A percentile compares a stretch with the other conserved stretches of the same genome.
phyloP scores from a whole-genome alignment of 2,329 filamentous ascomycete species.

The Botrytis hyacinthi region DNA sequence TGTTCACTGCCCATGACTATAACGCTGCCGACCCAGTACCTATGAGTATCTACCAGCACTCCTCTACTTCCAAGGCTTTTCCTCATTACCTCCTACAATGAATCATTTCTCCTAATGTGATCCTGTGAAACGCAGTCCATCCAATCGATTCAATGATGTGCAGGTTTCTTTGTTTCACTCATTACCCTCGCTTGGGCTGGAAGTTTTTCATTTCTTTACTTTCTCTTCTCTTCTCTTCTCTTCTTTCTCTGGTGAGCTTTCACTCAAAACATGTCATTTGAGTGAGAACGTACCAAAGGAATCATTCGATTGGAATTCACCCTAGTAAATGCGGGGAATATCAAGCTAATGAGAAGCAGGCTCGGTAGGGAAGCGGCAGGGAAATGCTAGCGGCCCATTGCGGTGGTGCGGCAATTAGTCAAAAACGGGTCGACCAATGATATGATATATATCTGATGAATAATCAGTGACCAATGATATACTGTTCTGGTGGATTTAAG shows the following conservation, averaged over 20 bases:
- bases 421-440: not conserved
- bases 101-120: too few species aligned
- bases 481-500: too few species aligned
- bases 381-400: not conserved
- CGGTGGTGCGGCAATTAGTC: not conserved
- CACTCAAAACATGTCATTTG: not conserved
- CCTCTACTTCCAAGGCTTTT: too few species aligned
- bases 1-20: not conserved
- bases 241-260: not conserved
- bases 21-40: not conserved
- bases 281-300: not conserved
- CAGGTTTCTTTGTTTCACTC: not conserved
- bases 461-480: not conserved
- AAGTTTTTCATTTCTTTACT: not conserved
- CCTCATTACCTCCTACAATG: not conserved
- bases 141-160: not conserved
- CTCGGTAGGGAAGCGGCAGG: not conserved
- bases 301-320: constrained; percentile 14
- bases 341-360: not conserved
- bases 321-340: constrained; percentile 12
- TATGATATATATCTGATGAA: fast-evolving
- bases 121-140: not conserved
- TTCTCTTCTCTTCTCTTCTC: not conserved
- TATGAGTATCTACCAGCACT: not conserved
- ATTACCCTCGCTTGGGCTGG: not conserved